Evolutionary conservation across 495 filamentous ascomycete species (phyloP), one percentile per base, ranked within the genome.

Genomic region (Annulohypoxylon stygium): DNA sequence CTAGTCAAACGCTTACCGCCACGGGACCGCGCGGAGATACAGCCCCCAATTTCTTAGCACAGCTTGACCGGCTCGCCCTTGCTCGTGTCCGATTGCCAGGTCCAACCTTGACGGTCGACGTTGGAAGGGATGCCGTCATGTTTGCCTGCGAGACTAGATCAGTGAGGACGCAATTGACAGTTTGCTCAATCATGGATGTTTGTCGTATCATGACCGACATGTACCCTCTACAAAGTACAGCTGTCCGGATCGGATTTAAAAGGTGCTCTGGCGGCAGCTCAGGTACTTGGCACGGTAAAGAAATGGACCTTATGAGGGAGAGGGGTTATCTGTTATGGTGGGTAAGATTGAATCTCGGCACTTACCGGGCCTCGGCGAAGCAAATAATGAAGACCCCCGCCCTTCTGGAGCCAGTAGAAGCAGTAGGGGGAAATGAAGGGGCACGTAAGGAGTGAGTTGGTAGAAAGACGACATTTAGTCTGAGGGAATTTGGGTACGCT

Each of bases 401-500:
- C 61, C 37, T 61, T 70, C 55, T 61, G n/a, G 58, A 59, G 34
- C 47, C 43, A 58, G 48, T 61, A 20, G 37, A 6, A 51, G 45
- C 20, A 18, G 37, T 45, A 58, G 36, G 11, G 18, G 66, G 62
- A 67, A 70, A 75, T 66, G 53, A 64, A 67, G 59, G 62, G 65
- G 33, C 12, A 55, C 25, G 57, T 14, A 70, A 53, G 57, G 55
- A 55, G 48, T 41, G 25, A 37, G 4, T 51, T 51, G 43, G 62
- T 18, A 11, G 64, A 60, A 67, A 64, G 18, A 63, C 47, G 60
- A 18, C 33, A 62, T 34, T 37, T 64, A 67, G 59, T 63, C 45
- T 67, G 72, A 70, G 63, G 72, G 63, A 70, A 67, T 75, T 74
- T 70, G 67, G 67, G 26, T 51, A 64, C 50, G 63, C 59, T 64